These are phyloP conservation scores for Diaporthe batatas DNA, from an alignment of 2,329 filamentous ascomycete genomes.

Conservation along the genomic window DNA sequence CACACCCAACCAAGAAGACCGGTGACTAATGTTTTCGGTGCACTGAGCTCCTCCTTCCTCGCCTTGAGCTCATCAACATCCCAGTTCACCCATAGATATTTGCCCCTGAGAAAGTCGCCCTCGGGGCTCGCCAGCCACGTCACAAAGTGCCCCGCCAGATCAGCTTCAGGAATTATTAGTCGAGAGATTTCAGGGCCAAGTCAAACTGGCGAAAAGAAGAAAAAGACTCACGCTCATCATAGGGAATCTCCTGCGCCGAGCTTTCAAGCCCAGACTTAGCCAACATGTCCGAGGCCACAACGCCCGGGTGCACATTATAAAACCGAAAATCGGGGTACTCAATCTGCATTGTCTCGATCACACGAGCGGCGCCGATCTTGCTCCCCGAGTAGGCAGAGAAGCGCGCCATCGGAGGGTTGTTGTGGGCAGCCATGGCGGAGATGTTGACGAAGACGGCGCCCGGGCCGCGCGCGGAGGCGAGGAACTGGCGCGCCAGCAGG, in stretches of 20 bases:
- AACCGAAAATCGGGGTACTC: conserved; percentile 37
- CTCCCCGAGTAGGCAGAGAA: conserved; percentile 39
- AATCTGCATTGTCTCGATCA: conserved; percentile 40
- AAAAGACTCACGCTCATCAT: conserved; percentile 32
- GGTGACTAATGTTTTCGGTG: conserved; percentile 2
- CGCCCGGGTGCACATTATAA: conserved; percentile 35
- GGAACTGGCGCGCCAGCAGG: conserved; percentile 45
- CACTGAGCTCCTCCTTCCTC: conserved; percentile 23
- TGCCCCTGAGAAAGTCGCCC: conserved; percentile 54
- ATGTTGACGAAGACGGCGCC: conserved; percentile 46
- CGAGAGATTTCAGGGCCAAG: not conserved
- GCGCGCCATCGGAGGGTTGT: conserved; percentile 31
- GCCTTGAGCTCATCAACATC: conserved; percentile 57
- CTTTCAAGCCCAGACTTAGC: conserved; percentile 10
- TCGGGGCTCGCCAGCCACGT: conserved; percentile 52
- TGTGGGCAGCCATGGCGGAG: conserved; percentile 42
- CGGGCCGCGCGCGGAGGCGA: conserved; percentile 36
- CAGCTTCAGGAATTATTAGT: conserved; percentile 32
- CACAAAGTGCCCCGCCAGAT: conserved; percentile 43
- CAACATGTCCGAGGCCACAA: conserved; percentile 27
- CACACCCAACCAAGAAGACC: conserved; percentile 29
- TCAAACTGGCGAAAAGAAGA: not conserved
- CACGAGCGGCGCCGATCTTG: conserved; percentile 41
- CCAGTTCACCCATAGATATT: conserved; percentile 56
- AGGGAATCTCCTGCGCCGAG: not conserved